These are phyloP conservation scores for Colletotrichum plurivorum DNA, from an alignment of 2,329 filamentous ascomycete genomes.

Conservation along the genomic window DNA sequence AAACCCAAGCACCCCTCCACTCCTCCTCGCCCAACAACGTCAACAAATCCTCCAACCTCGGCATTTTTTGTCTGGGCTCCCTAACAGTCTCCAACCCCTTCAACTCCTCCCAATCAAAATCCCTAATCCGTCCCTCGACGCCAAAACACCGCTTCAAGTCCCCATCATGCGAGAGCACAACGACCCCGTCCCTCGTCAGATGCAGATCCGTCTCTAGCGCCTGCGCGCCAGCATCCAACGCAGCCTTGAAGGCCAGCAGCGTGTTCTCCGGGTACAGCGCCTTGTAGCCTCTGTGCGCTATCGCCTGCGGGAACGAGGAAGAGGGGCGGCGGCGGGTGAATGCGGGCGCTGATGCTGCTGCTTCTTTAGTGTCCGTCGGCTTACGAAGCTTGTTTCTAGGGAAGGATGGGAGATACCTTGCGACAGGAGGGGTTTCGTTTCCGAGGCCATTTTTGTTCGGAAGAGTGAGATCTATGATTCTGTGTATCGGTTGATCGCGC, in stretches of 20 bases:
- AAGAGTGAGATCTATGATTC: background rate
- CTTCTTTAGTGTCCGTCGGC: background rate
- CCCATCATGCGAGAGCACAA: conserved; percentile 87
- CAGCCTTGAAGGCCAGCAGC: conserved; percentile 82
- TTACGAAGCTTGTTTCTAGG: background rate
- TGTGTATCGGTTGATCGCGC: background rate
- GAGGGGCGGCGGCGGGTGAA: conserved; percentile 50
- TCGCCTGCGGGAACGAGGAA: conserved; percentile 73
- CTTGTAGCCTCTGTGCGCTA: conserved; percentile 86
- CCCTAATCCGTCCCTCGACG: conserved; percentile 76
- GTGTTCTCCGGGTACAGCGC: conserved; percentile 87
- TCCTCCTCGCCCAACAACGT: conserved; percentile 77
- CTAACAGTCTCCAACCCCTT: conserved; percentile 76
- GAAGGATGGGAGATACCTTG: background rate
- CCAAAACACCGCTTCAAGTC: conserved; percentile 88
- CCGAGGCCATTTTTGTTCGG: background rate
- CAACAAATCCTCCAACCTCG: conserved; percentile 81
- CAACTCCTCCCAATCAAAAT: conserved; percentile 84
- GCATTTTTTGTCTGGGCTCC: conserved; percentile 79
- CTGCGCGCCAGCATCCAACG: conserved; percentile 80
- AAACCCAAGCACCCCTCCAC: conserved; percentile 79
- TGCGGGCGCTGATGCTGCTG: conserved; percentile 37
- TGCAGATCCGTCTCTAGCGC: conserved; percentile 93
- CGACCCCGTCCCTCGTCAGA: conserved; percentile 83
- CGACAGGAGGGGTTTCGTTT: conserved; percentile 22